These are phyloP conservation scores for Leishmania mexicana DNA, from an alignment of 208 protist species.

Conservation along the genomic window DNA sequence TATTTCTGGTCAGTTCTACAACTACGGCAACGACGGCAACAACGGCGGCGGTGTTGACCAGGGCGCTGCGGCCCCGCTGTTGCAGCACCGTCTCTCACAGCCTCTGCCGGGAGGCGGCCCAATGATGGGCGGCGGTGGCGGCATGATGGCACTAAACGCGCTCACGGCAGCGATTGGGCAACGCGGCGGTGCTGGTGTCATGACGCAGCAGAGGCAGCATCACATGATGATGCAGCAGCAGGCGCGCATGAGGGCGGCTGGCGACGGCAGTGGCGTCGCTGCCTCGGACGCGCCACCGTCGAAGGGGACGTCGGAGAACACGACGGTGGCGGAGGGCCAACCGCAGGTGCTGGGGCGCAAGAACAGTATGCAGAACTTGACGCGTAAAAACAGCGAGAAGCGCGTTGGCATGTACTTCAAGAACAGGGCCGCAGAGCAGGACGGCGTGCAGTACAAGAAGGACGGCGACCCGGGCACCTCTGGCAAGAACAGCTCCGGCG, in stretches of 20 bases:
- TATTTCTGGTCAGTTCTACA: slow-evolving; percentile 48
- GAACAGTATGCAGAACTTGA: slow-evolving; percentile 36
- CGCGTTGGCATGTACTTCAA: slow-evolving; percentile 87
- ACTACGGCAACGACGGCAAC: slow-evolving; percentile 7
- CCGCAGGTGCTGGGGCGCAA: slow-evolving; percentile 44
- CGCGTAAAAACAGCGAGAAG: slow-evolving; percentile 66
- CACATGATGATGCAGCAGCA: slow-evolving; percentile 23
- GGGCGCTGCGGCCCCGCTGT: neutral
- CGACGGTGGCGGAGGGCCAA: slow-evolving; percentile 38
- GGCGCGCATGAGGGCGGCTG: neutral
- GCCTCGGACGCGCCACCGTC: slow-evolving; percentile 20
- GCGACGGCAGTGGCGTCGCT: neutral
- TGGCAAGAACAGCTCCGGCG: slow-evolving; percentile 33
- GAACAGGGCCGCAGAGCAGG: slow-evolving; percentile 52
- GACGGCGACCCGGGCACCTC: slow-evolving; percentile 53
- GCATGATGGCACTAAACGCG: slow-evolving; percentile 10
- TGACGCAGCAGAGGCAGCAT: slow-evolving; percentile 10
- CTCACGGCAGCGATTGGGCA: neutral
- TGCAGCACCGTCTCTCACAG: slow-evolving; percentile 5
- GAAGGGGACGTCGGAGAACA: slow-evolving; percentile 29
- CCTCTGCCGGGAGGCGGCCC: neutral
- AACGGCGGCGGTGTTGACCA: neutral
- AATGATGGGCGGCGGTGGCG: neutral
- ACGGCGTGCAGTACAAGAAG: slow-evolving; percentile 66
- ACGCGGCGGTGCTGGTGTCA: neutral